Evolutionary conservation across 305 asterid genomes (phyloP).

Genomic region (Fraxinus xanthoxyloides): DNA sequence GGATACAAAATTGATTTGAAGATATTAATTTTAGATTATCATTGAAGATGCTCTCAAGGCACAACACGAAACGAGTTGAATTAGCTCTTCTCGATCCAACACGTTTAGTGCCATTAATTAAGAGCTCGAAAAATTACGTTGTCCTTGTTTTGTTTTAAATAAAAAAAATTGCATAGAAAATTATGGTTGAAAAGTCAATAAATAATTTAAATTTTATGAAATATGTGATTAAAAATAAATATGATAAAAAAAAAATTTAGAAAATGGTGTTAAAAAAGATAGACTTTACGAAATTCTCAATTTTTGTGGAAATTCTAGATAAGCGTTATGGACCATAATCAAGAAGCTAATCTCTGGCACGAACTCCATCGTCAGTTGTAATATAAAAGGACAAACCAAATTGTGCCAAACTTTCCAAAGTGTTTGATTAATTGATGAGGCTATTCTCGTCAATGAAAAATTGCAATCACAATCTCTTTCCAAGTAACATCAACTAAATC

Average conservation of each 20-base stretch:
- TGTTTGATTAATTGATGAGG: background rate
- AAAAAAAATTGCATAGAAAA: background rate
- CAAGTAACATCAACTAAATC: background rate
- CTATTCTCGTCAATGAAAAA: background rate
- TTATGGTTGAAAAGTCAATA: no score
- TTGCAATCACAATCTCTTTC: background rate
- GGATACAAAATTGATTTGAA: no score
- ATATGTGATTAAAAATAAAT: background rate
- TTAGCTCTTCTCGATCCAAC: background rate
- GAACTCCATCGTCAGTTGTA: background rate
- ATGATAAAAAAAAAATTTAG: no score
- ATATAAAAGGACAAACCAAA: background rate
- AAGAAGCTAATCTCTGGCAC: background rate
- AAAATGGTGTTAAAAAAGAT: no score
- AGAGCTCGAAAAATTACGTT: background rate
- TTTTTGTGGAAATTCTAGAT: background rate
- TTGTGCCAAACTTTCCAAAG: background rate
- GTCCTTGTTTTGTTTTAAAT: background rate
- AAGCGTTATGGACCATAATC: background rate
- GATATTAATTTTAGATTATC: no score
- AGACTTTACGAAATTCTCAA: background rate
- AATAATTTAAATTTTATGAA: background rate
- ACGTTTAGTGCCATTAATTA: background rate
- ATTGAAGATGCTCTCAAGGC: no score
- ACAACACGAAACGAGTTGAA: background rate